Conservation (phyloP, 345 rosid species). For the Noccaea bulbosa region DNA sequence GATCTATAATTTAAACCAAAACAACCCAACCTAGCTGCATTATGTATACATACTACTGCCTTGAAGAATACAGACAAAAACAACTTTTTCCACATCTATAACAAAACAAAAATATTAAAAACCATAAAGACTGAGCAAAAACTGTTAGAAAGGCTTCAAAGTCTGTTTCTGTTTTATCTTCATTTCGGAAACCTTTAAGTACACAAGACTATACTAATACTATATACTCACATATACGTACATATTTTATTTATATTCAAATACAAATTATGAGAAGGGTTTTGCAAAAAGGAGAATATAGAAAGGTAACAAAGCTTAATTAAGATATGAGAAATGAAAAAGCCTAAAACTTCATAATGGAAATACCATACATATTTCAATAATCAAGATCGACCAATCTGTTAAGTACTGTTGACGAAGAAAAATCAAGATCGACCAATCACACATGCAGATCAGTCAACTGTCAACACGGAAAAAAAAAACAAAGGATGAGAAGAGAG, state of each 20-base stretch:
- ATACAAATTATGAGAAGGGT: not conserved
- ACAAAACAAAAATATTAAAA: constrained; percentile 10
- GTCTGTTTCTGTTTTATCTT: constrained; percentile 26
- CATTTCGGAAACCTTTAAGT: constrained; percentile 28
- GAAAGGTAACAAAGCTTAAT: constrained; percentile 1
- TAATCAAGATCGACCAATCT: not conserved
- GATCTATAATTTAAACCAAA: constrained; percentile 1
- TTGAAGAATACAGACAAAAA: constrained; percentile 42
- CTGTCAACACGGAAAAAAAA: not conserved
- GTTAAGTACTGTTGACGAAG: too few species aligned
- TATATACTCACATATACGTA: not conserved
- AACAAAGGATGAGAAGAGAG: constrained; percentile 9
- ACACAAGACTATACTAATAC: constrained; percentile 20
- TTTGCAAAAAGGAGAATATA: not conserved
- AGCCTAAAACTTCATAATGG: not conserved
- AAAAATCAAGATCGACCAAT: not conserved
- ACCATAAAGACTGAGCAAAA: constrained; percentile 29
- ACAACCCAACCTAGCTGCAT: constrained; percentile 17
- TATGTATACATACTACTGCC: constrained; percentile 14
- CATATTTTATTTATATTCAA: not conserved
- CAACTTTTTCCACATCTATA: constrained; percentile 33
- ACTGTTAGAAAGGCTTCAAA: constrained; percentile 24
- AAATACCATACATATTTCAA: not conserved
- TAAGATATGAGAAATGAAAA: constrained; percentile 10
- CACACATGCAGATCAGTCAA: constrained; percentile 9